Evolutionary conservation across 2,329 filamentous ascomycete genomes (phyloP).

Genomic region (Aspergillus udagawae): DNA sequence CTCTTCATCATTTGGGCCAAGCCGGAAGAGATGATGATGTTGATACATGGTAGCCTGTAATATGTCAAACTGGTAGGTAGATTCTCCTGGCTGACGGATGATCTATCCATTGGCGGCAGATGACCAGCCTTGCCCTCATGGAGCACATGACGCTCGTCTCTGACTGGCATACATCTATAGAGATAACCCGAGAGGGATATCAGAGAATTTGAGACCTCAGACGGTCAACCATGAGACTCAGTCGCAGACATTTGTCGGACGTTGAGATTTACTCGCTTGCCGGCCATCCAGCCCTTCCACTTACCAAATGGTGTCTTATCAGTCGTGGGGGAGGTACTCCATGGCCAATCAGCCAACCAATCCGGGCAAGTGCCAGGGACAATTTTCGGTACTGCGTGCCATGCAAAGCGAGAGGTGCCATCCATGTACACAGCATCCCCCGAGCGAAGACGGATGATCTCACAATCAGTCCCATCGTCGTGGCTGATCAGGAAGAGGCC

Average conservation of each 20-base stretch:
- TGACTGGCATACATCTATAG: not conserved
- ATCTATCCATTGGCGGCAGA: not conserved
- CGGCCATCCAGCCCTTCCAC: conserved; percentile 84
- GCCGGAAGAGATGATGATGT: not conserved
- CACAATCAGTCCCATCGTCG: conserved; percentile 44
- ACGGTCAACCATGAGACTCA: conserved; percentile 34
- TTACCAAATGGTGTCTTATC: conserved; percentile 48
- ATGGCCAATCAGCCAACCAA: conserved; percentile 72
- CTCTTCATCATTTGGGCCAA: not conserved
- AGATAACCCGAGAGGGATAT: not conserved
- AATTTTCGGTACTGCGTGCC: conserved; percentile 93
- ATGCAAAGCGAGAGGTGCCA: conserved; percentile 75
- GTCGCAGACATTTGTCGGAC: conserved; percentile 72
- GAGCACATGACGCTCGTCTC: not conserved
- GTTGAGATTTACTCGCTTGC: conserved; percentile 87
- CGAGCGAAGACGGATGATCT: conserved; percentile 64
- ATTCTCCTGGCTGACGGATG: not conserved
- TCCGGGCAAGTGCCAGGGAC: conserved; percentile 72
- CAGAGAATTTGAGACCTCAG: not conserved
- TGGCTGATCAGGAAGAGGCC: conserved; percentile 81
- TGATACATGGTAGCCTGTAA: not conserved
- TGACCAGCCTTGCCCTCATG: not conserved
- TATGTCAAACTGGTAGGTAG: not conserved
- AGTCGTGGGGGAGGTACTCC: conserved; percentile 36
- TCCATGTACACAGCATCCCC: conserved; percentile 92